Base-by-base conservation (phyloP, 441 rosid species). In the Populus hybrid region DNA sequence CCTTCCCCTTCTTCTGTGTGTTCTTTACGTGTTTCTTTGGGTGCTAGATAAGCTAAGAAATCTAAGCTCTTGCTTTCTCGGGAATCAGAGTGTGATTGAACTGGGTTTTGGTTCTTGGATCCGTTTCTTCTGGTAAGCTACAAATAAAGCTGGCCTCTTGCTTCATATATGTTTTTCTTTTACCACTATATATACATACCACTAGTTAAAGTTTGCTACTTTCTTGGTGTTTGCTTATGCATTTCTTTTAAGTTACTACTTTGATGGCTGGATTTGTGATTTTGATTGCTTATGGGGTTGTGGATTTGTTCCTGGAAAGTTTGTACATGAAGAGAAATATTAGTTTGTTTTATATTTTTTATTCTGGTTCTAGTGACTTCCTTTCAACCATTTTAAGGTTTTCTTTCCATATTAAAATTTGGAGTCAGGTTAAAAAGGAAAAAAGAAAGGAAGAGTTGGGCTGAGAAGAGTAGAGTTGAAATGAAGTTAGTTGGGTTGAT, bases 71-170 rank as follows among this genome's bases (percentile, higher is more conserved):
- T 24, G n/a, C 73, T 69, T 81, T 68, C 36, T 76, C 59, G 83
- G 76, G 73, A 77, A 77, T 75, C 78, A 79, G 32, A 63, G 79
- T 81, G 70, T 73, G 23, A 61, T 50, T 78, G 65, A 32, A 57
- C 72, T 61, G 78, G 69, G 54, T 77, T 81, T 67, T 28, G 76
- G 73, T 77, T 67, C 82, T 79, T 76, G 86, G 87, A 84, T 85
- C 88, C 81, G 69, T 83, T 85, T 74, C 84, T 75, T 76, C 77
- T 76, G 77, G 82, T 78, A 77, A 78, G 86, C 66, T 21, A 24
- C 65, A 76, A 81, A 28, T 28, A 28, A 83, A 80, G 75, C 66
- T 69, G 61, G 79, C 67, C 67, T 73, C 65, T 83, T 80, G 74
- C 66, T 61, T 61, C 28, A 21, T 61, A 21, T 21, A 3, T 23